Conservation (phyloP, 2,329 filamentous ascomycete genomes). For the Fusarium foetens region DNA sequence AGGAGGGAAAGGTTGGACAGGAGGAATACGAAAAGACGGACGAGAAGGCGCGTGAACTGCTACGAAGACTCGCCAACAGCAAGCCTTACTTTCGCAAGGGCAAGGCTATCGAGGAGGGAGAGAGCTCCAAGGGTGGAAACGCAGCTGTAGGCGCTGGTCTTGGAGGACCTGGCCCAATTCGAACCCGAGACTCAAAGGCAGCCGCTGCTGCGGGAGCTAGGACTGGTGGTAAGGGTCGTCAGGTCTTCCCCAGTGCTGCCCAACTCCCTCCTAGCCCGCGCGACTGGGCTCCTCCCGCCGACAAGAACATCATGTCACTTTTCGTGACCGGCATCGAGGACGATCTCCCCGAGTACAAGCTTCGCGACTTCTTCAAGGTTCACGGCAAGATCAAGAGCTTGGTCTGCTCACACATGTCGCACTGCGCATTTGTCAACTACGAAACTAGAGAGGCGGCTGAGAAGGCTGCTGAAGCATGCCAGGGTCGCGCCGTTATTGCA, state of each 20-base stretch:
- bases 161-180: conserved; percentile 78
- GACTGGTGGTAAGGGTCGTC: conserved; percentile 57
- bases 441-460: conserved; percentile 86
- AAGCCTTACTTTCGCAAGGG: conserved; percentile 97
- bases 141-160: conserved; percentile 64
- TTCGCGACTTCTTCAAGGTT: conserved; percentile 88
- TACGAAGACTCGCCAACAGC: conserved; percentile 86
- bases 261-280: conserved; percentile 82
- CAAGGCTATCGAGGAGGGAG: conserved; percentile 70
- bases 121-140: conserved; percentile 56
- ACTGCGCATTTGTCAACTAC: conserved; percentile 97
- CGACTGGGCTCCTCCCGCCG: conserved; percentile 86
- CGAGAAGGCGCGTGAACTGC: conserved; percentile 90
- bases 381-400: conserved; percentile 92
- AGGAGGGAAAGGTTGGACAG: conserved; percentile 84
- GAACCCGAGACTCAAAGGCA: conserved; percentile 74
- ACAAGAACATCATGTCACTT: conserved; percentile 88
- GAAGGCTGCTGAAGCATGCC: conserved; percentile 82
- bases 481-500: conserved; percentile 88
- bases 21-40: conserved; percentile 98
- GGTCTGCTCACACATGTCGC: conserved; percentile 95
- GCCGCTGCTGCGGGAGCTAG: conserved; percentile 61
- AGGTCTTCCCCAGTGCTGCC: conserved; percentile 75
- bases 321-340: conserved; percentile 97
- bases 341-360: conserved; percentile 90